A percentile compares a stretch with the other conserved stretches of the same genome.
These are phyloP conservation scores for Aschersonia sp. DNA, from an alignment of 2,329 filamentous ascomycete genomes.

Conservation along the genomic window DNA sequence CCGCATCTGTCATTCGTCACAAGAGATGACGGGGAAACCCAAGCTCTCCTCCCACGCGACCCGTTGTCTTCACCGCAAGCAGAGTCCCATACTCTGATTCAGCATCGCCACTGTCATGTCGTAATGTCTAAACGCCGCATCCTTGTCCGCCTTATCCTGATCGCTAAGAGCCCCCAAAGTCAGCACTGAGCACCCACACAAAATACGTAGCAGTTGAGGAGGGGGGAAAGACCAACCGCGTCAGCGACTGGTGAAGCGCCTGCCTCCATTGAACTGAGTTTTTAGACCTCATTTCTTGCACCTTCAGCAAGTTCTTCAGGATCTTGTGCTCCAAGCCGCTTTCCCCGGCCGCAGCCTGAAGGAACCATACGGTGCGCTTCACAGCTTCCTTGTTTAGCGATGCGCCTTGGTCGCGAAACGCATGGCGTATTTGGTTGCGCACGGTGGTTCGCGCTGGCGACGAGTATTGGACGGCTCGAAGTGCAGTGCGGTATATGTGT, in stretches of 20 bases:
- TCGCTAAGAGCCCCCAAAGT: conserved; percentile 4
- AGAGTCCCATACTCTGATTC: conserved; percentile 58
- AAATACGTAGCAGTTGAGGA: not conserved
- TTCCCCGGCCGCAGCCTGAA: conserved; percentile 47
- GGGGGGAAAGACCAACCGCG: conserved; percentile 9
- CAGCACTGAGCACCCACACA: not conserved
- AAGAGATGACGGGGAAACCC: not conserved
- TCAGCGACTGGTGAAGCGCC: conserved; percentile 8
- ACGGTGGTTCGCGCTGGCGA: conserved; percentile 51
- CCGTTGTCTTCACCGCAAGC: conserved; percentile 31
- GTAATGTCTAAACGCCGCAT: conserved; percentile 41
- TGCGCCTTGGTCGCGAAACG: conserved; percentile 36
- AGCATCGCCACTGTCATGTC: conserved; percentile 59
- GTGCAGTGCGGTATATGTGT: conserved; percentile 47
- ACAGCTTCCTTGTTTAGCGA: conserved; percentile 37
- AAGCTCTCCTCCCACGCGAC: not conserved
- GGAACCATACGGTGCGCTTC: conserved; percentile 54
- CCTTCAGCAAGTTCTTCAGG: conserved; percentile 49
- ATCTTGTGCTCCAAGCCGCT: conserved; percentile 59
- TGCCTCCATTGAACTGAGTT: conserved; percentile 7
- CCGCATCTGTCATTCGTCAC: no score
- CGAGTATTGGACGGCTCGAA: conserved; percentile 61
- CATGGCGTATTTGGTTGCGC: conserved; percentile 42
- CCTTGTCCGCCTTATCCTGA: conserved; percentile 8
- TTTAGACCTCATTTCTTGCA: conserved; percentile 9